These are phyloP conservation scores for Amaranthus tricolor DNA, from an alignment of 179 eudicot species.

Conservation along the genomic window DNA sequence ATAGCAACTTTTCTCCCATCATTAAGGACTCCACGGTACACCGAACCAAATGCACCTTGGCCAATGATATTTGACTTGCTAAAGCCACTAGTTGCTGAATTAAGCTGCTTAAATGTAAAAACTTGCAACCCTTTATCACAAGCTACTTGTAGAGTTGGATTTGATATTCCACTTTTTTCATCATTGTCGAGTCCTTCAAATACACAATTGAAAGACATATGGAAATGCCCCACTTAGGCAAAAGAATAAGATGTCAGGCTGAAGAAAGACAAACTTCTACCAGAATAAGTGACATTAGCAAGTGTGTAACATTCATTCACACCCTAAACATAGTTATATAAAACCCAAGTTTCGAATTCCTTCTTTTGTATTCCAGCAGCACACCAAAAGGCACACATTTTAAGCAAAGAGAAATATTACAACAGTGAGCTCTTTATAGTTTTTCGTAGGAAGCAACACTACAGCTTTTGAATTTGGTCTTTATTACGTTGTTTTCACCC, in stretches of 20 bases:
- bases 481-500: no score
- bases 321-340: constrained; percentile 7
- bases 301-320: constrained; percentile 15
- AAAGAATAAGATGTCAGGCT: constrained; percentile 39
- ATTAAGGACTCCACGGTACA: constrained; percentile 75
- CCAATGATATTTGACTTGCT: constrained; percentile 86
- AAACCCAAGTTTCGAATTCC: neutral
- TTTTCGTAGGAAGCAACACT: neutral
- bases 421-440: neutral
- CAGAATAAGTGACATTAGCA: neutral
- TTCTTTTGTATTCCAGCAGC: neutral
- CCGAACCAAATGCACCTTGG: constrained; percentile 86
- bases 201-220: constrained; percentile 38
- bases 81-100: constrained; percentile 80
- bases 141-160: constrained; percentile 48
- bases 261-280: constrained; percentile 23
- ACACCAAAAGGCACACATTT: neutral
- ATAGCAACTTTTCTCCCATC: constrained; percentile 85
- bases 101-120: constrained; percentile 80
- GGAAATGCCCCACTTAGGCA: constrained; percentile 45
- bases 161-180: constrained; percentile 38
- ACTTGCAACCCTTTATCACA: constrained; percentile 68
- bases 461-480: neutral
- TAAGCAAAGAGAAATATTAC: neutral
- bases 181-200: constrained; percentile 52